These are phyloP conservation scores for Alternaria sp. DNA, from an alignment of 2,329 filamentous ascomycete species.

Conservation along the genomic window DNA sequence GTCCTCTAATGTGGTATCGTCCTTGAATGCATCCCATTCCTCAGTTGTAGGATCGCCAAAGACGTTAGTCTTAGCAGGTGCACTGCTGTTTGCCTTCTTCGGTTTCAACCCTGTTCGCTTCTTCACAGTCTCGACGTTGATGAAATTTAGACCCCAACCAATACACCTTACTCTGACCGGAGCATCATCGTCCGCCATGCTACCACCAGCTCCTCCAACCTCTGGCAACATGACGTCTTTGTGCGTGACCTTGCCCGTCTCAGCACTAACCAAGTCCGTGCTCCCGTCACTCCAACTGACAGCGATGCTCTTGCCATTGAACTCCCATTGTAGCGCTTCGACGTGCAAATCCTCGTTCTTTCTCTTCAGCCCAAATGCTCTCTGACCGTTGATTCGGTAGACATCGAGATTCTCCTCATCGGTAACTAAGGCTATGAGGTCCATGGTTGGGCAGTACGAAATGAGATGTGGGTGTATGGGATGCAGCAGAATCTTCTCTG, in stretches of 20 bases:
- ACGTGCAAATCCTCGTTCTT: constrained; percentile 48
- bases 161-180: constrained; percentile 54
- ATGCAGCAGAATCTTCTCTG: constrained; percentile 53
- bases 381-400: constrained; percentile 79
- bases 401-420: constrained; percentile 74
- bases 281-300: constrained; percentile 84
- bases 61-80: constrained; percentile 23
- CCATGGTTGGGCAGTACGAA: constrained; percentile 83
- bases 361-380: constrained; percentile 64
- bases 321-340: constrained; percentile 56
- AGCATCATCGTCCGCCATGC: constrained; percentile 11
- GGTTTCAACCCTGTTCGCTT: constrained; percentile 46
- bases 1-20: constrained; percentile 49
- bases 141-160: constrained; percentile 65
- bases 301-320: constrained; percentile 74
- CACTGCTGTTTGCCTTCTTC: constrained; percentile 21
- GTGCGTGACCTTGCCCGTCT: constrained; percentile 82
- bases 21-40: constrained; percentile 46
- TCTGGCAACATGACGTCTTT: constrained; percentile 52
- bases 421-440: constrained; percentile 79
- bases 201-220: background rate
- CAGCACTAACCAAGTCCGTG: constrained; percentile 78
- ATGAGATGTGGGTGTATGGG: constrained; percentile 67
- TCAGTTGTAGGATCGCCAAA: constrained; percentile 38
- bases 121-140: constrained; percentile 57